Percentiles rank a stretch among this genome's conserved stretches.
These are phyloP conservation scores for Thelephora ganbajun DNA, from an alignment of 768 basidiomycete species.

Conservation along the genomic window DNA sequence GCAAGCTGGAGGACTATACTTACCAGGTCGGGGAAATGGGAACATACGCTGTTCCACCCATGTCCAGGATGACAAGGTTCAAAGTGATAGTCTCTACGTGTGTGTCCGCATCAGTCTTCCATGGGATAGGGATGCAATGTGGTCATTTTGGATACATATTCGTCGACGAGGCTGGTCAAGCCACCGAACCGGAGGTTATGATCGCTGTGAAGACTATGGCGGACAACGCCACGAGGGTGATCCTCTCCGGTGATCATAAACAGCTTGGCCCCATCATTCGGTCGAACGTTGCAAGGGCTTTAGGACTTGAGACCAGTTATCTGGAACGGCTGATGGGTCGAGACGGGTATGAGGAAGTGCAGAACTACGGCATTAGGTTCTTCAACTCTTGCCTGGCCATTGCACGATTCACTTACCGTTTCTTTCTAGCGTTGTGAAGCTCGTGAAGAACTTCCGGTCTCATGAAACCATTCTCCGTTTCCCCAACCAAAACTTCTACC, in stretches of 20 bases:
- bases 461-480: constrained; percentile 46
- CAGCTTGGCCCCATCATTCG: constrained; percentile 60
- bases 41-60: constrained; percentile 30
- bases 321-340: constrained; percentile 38
- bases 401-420: neutral
- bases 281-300: constrained; percentile 36
- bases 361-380: constrained; percentile 9
- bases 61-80: constrained; percentile 27
- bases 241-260: constrained; percentile 58
- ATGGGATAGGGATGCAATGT: constrained; percentile 39
- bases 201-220: constrained; percentile 49
- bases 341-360: constrained; percentile 12
- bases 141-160: constrained; percentile 61
- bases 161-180: constrained; percentile 61
- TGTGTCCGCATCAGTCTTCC: constrained; percentile 41
- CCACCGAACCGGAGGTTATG: constrained; percentile 55
- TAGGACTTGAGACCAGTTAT: constrained; percentile 48
- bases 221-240: constrained; percentile 34
- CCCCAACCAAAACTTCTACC: constrained; percentile 49
- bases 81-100: constrained; percentile 53
- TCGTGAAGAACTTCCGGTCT: constrained; percentile 52
- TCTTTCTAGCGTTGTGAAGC: constrained; percentile 38
- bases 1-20: constrained; percentile 24
- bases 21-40: constrained; percentile 18
- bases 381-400: constrained; percentile 1